These are phyloP conservation scores for Cyclostephanos invisitatus DNA, from an alignment of 108 stramenopile genomes.

Conservation along the genomic window DNA sequence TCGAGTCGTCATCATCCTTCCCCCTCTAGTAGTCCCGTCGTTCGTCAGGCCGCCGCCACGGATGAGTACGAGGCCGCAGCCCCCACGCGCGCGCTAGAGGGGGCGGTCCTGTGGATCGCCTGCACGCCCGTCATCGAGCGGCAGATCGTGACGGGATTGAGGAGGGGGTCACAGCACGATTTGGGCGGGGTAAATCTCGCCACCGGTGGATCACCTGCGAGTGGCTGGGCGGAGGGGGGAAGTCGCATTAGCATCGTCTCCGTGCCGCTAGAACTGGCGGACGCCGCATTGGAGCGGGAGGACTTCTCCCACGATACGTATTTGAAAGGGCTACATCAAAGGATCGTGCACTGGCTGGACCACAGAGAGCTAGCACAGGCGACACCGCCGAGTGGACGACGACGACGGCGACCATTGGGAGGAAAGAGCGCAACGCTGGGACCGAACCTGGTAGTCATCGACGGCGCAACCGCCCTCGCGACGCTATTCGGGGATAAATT, in stretches of 20 bases:
- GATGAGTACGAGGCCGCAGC: not conserved
- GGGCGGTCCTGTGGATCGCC: slow-evolving; percentile 43
- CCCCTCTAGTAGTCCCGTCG: not conserved
- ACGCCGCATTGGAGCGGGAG: slow-evolving; percentile 14
- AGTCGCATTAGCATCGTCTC: slow-evolving; percentile 31
- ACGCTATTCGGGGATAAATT: slow-evolving; percentile 51
- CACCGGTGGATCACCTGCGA: not conserved
- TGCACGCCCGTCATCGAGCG: slow-evolving; percentile 22
- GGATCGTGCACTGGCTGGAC: slow-evolving; percentile 41
- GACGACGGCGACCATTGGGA: not conserved
- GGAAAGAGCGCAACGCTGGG: slow-evolving; percentile 4
- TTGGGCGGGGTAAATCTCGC: not conserved
- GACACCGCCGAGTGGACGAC: not conserved
- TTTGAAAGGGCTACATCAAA: slow-evolving; percentile 29
- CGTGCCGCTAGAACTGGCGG: slow-evolving; percentile 39
- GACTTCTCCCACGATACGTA: slow-evolving; percentile 33
- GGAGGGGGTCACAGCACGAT: slow-evolving; percentile 33
- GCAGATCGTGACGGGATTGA: slow-evolving; percentile 26
- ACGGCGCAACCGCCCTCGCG: slow-evolving; percentile 64
- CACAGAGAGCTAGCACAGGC: slow-evolving; percentile 15
- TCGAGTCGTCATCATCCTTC: slow-evolving; percentile 11
- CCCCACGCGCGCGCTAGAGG: slow-evolving; percentile 9
- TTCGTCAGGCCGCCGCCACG: not conserved
- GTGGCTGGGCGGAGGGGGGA: not conserved
- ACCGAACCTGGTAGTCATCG: slow-evolving; percentile 58